Evolutionary conservation across 257 asterid genomes (phyloP), one percentile per base, ranked within the genome.

Genomic region (Lithospermum erythrorhizon): DNA sequence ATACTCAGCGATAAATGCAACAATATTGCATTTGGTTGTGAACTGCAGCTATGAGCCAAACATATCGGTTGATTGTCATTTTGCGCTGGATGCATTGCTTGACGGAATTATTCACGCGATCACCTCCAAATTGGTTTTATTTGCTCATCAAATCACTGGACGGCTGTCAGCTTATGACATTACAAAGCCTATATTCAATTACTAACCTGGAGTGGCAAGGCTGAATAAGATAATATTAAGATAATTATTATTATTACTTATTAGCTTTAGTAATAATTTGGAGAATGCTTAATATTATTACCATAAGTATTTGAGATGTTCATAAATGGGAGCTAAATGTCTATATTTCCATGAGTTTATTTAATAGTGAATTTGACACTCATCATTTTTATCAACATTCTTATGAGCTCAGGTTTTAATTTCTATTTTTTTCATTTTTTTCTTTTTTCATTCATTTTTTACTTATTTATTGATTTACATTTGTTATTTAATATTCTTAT

Each of bases 131-230:
- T 20, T 21, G 21, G 20, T 19, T 19, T 9, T 24, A 41, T 37
- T 16, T 19, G 55, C 45, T 37, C 65, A 45, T 61, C n/a, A 15
- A 32, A 61, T 37, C 64, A n/a, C 41, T 60, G 55, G 32, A 48
- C 11, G 41, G 21, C 2, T 52, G 22, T 60, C 13, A 35, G 24
- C 13, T 60, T 21, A 30, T 37, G 64, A 37, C 10, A 19, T 53
- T 60, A 60, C 24, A 29, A 8, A 60, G 41, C 48, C 37, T 49
- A 20, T 59, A 35, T 59, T 35, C 64, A 59, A 49, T 59, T 53
- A 30, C 64, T 27, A 56, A 56, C 32, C 27, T 56, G 60, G 27
- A 20, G 35, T 18, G 32, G 18, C n/a, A n/a, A n/a, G n/a, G n/a
- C n/a, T n/a, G n/a, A n/a, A n/a, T n/a, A n/a, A n/a, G n/a, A n/a